Evolutionary conservation across 176 grass and related monocot genomes (phyloP).

Genomic region (Raddia distichophylla): DNA sequence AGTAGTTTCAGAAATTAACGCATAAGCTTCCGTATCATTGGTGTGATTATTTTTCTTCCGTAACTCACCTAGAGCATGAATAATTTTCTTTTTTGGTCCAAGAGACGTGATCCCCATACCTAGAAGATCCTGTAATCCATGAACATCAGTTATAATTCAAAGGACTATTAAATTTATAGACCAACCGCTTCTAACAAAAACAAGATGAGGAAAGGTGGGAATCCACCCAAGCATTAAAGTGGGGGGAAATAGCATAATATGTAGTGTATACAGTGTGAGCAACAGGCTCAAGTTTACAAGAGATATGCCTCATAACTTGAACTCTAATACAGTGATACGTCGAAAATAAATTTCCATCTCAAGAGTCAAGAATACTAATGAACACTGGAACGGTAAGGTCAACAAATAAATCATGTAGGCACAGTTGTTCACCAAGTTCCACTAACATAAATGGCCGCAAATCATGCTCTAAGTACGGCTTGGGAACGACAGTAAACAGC

Average conservation of each 20-base stretch:
- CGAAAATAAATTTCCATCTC: no score
- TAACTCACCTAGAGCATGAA: conserved; percentile 65
- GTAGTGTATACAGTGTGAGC: no score
- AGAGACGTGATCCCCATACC: conserved; percentile 78
- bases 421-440: no score
- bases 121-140: background rate
- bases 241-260: background rate
- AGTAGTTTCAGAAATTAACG: conserved; percentile 45
- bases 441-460: no score
- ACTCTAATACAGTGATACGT: no score
- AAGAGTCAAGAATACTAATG: no score
- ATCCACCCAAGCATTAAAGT: background rate
- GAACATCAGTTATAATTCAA: background rate
- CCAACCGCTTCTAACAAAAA: conserved; percentile 9
- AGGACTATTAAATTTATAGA: background rate
- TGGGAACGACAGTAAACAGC: no score
- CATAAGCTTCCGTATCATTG: conserved; percentile 41
- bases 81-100: conserved; percentile 89
- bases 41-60: conserved; percentile 57
- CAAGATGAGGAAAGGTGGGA: background rate
- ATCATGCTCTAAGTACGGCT: no score
- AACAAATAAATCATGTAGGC: no score
- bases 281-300: no score
- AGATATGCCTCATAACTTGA: no score
- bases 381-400: no score